Percentiles rank a stretch among this genome's conserved stretches.
Evolutionary conservation across 768 basidiomycete species (phyloP).

Genomic region (Mrakia gelida): DNA sequence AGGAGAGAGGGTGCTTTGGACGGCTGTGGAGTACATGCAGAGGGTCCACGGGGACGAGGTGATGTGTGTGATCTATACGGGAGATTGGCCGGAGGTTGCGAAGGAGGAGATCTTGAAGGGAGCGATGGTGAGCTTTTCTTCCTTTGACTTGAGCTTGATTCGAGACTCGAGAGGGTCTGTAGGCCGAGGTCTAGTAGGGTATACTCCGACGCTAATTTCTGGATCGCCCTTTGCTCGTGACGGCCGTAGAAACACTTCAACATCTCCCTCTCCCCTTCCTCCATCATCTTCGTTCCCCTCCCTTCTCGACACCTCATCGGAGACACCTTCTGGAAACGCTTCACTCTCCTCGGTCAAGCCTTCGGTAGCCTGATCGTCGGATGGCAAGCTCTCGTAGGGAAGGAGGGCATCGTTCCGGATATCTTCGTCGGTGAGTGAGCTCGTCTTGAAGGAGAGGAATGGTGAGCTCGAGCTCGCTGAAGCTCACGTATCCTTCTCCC

Average conservation of each 20-base stretch:
- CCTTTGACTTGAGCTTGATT: neutral
- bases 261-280: conserved; percentile 61
- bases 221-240: neutral
- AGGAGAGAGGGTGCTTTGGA: conserved; percentile 93
- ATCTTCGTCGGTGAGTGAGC: conserved; percentile 71
- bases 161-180: no score
- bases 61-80: conserved; percentile 79
- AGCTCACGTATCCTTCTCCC: neutral
- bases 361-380: conserved; percentile 78
- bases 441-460: neutral
- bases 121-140: conserved; percentile 59
- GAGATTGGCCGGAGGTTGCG: conserved; percentile 65
- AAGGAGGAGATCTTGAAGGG: conserved; percentile 76
- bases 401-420: conserved; percentile 68
- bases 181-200: neutral
- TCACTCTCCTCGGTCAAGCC: conserved; percentile 89
- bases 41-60: conserved; percentile 56
- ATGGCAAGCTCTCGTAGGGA: conserved; percentile 66
- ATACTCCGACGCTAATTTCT: neutral
- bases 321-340: conserved; percentile 76
- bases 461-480: conserved; percentile 1
- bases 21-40: conserved; percentile 74
- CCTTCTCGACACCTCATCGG: conserved; percentile 66
- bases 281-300: conserved; percentile 79
- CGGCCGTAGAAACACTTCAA: conserved; percentile 66